Evolutionary conservation across 1,284 basidiomycete genomes (phyloP).

Genomic region (Coniferiporia sulphurascens): DNA sequence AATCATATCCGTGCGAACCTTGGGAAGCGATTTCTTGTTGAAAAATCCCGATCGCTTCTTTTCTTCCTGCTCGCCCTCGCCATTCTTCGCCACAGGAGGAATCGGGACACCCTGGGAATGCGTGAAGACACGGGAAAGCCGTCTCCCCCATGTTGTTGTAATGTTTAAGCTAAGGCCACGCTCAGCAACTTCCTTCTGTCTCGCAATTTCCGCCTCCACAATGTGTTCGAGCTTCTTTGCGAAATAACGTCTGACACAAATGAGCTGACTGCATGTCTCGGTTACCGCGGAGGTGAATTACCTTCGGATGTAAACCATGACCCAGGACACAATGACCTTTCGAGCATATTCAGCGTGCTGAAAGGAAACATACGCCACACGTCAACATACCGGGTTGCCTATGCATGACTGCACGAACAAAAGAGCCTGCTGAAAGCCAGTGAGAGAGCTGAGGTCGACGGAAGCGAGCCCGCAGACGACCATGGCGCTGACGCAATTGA

Average conservation of each 20-base stretch:
- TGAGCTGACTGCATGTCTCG: background rate
- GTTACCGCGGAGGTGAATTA: constrained; percentile 8
- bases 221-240: constrained; percentile 68
- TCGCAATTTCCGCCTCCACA: constrained; percentile 41
- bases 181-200: background rate
- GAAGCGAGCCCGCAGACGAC: constrained; percentile 76
- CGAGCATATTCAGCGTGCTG: background rate
- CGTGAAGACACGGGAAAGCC: constrained; percentile 4
- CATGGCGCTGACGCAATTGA: constrained; percentile 72
- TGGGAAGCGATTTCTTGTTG: constrained; percentile 10
- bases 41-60: constrained; percentile 8
- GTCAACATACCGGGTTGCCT: constrained; percentile 59
- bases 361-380: background rate
- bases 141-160: background rate
- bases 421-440: constrained; percentile 71
- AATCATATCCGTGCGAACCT: constrained; percentile 79
- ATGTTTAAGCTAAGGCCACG: background rate
- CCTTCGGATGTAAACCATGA: constrained; percentile 67
- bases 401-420: constrained; percentile 70
- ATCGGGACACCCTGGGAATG: background rate
- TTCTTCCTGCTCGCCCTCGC: constrained; percentile 9
- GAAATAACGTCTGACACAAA: constrained; percentile 64
- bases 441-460: constrained; percentile 69
- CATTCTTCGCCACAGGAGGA: background rate
- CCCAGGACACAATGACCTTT: constrained; percentile 65